These are phyloP conservation scores for Phytophthora fragariae DNA, from an alignment of 352 stramenopile genomes.

Conservation along the genomic window DNA sequence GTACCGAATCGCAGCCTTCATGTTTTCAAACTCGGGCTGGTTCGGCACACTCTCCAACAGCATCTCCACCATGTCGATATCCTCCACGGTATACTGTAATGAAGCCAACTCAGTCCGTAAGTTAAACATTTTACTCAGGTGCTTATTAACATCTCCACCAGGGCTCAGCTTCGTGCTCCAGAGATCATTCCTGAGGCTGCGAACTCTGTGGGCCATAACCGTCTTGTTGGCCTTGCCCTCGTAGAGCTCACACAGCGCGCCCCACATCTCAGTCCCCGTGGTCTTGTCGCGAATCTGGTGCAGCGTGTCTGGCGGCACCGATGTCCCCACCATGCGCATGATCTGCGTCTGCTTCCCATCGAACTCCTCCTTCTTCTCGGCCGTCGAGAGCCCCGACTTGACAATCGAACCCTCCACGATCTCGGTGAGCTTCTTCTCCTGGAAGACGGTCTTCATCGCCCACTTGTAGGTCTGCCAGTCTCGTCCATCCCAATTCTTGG, in stretches of 20 bases:
- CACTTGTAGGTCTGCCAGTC: neutral
- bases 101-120: no score
- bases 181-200: neutral
- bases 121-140: conserved; percentile 20
- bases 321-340: conserved; percentile 13
- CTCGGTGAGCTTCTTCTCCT: neutral
- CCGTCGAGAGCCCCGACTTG: neutral
- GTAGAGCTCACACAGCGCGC: conserved; percentile 6
- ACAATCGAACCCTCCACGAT: neutral
- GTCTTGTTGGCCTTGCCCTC: conserved; percentile 12
- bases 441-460: neutral
- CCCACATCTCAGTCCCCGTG: conserved; percentile 18
- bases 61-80: neutral
- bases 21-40: no score
- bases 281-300: conserved; percentile 16
- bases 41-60: no score
- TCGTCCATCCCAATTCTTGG: neutral
- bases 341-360: neutral
- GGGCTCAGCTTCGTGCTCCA: neutral
- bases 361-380: neutral
- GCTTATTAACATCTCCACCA: conserved; percentile 12
- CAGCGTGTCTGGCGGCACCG: conserved; percentile 1
- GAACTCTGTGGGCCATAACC: conserved; percentile 3
- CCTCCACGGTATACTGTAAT: no score
- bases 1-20: no score